A percentile compares a stretch with the other conserved stretches of the same genome.
These are phyloP conservation scores for Pleurotus djamor DNA, from an alignment of 768 basidiomycete genomes.

Conservation along the genomic window DNA sequence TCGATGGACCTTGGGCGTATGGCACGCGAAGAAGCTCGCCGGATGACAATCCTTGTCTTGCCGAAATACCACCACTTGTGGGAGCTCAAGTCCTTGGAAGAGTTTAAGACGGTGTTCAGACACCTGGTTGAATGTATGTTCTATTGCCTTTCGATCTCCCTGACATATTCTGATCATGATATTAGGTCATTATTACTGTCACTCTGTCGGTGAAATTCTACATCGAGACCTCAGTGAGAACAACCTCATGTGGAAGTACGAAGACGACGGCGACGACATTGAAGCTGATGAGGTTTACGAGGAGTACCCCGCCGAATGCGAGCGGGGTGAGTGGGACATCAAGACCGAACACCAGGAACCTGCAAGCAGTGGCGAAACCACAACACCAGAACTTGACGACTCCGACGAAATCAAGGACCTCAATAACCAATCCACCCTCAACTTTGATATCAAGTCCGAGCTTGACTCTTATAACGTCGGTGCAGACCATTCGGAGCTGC, in stretches of 20 bases:
- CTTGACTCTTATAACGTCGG: no score
- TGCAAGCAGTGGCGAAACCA: no score
- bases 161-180: no score
- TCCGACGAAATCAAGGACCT: no score
- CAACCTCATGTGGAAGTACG: slow-evolving; percentile 23
- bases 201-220: slow-evolving; percentile 16
- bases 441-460: no score
- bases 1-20: not conserved
- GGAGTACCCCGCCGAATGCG: not conserved
- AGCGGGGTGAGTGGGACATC: not conserved
- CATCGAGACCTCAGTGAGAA: slow-evolving; percentile 26
- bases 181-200: slow-evolving; percentile 20
- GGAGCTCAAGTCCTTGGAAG: not conserved
- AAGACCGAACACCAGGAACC: no score
- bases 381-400: no score
- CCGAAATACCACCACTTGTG: not conserved
- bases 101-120: not conserved
- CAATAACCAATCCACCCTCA: no score
- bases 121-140: not conserved
- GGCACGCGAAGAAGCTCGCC: not conserved
- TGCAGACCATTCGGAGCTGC: no score
- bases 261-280: slow-evolving; percentile 8
- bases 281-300: not conserved
- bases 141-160: no score
- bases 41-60: not conserved